These are phyloP conservation scores for Lipomyces kockii DNA, from an alignment of 805 yeast species.

Conservation along the genomic window DNA sequence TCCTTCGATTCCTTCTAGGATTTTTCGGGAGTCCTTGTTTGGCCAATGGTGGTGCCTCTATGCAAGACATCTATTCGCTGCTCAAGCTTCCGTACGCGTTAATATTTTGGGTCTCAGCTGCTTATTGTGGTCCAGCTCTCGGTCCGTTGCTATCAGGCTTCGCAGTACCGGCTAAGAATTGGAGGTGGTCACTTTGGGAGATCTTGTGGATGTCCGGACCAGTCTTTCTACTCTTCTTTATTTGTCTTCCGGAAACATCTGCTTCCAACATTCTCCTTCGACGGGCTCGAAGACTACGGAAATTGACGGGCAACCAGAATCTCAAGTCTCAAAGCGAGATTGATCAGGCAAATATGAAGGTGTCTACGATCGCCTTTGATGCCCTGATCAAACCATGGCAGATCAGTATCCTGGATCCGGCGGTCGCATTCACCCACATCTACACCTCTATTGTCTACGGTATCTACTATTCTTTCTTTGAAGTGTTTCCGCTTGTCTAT, in stretches of 20 bases:
- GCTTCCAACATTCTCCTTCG: slow-evolving; percentile 52
- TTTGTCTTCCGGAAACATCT: slow-evolving; percentile 58
- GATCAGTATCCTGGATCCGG: slow-evolving; percentile 59
- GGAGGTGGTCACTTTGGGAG: slow-evolving; percentile 51
- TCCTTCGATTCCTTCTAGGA: slow-evolving; percentile 60
- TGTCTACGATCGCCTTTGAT: slow-evolving; percentile 34
- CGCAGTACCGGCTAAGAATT: slow-evolving; percentile 52
- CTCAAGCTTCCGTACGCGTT: slow-evolving; percentile 54
- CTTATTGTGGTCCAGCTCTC: slow-evolving; percentile 57
- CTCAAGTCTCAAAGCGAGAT: slow-evolving; percentile 47
- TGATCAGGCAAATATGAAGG: background rate
- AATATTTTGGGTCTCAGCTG: slow-evolving; percentile 58
- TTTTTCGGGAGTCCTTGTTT: slow-evolving; percentile 61
- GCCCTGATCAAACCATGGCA: slow-evolving; percentile 49
- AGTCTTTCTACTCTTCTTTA: slow-evolving; percentile 46
- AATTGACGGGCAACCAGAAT: slow-evolving; percentile 52
- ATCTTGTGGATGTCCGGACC: slow-evolving; percentile 48
- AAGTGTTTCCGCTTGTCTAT: slow-evolving; percentile 65
- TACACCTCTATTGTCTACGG: slow-evolving; percentile 61
- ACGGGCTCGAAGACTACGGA: slow-evolving; percentile 56
- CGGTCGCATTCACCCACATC: slow-evolving; percentile 56
- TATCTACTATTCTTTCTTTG: slow-evolving; percentile 60
- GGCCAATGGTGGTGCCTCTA: slow-evolving; percentile 63
- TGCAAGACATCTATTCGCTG: slow-evolving; percentile 54
- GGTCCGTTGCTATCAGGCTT: slow-evolving; percentile 65